Evolutionary conservation across 257 asterid species (phyloP).

Genomic region (Penstemon barbatus): DNA sequence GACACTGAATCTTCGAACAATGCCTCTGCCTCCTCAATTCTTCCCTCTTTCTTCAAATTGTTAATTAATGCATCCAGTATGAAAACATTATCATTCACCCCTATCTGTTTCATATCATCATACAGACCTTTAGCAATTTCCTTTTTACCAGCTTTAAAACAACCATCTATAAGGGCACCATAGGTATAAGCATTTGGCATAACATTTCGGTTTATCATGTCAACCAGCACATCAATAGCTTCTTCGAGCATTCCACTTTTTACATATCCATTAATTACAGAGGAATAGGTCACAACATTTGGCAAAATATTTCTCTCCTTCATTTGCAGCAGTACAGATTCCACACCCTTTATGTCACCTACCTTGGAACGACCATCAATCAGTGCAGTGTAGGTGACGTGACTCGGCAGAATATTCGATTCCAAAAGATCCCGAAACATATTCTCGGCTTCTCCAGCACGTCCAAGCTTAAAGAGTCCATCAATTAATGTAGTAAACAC

Average conservation of each 20-base stretch:
- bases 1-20: conserved; percentile 50
- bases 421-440: conserved; percentile 51
- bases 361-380: conserved; percentile 65
- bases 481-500: conserved; percentile 64
- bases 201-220: conserved; percentile 55
- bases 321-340: conserved; percentile 65
- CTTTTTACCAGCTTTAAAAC: conserved; percentile 63
- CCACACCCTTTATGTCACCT: conserved; percentile 62
- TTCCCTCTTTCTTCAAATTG: conserved; percentile 61
- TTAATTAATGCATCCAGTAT: conserved; percentile 65
- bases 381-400: conserved; percentile 66
- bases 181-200: conserved; percentile 66
- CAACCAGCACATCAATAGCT: conserved; percentile 47
- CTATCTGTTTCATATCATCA: conserved; percentile 63
- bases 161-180: conserved; percentile 66
- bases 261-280: conserved; percentile 66
- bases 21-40: conserved; percentile 60
- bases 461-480: conserved; percentile 78
- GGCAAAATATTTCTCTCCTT: conserved; percentile 52
- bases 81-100: conserved; percentile 57
- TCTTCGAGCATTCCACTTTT: conserved; percentile 69
- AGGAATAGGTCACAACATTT: conserved; percentile 68
- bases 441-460: conserved; percentile 59
- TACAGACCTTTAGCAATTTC: conserved; percentile 59
- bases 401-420: conserved; percentile 51